phyloP scores from a whole-genome alignment of 2,329 filamentous ascomycete genomes.

The Pseudocercospora vitis region DNA sequence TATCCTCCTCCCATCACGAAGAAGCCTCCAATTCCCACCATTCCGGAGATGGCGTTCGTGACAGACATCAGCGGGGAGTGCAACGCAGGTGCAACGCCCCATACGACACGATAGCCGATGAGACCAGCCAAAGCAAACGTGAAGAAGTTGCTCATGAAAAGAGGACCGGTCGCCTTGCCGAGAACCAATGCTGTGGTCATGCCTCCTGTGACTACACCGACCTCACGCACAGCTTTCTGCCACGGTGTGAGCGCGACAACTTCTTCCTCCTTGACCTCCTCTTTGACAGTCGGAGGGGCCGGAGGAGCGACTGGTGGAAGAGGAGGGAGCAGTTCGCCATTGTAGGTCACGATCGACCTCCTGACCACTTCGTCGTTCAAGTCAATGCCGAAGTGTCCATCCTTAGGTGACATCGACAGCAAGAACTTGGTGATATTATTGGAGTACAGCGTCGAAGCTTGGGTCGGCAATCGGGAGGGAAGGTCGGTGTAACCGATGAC shows the following conservation, averaged over 20 bases:
- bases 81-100: conserved; percentile 79
- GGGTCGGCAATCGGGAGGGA: conserved; percentile 80
- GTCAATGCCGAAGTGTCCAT: conserved; percentile 78
- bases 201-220: conserved; percentile 70
- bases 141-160: conserved; percentile 87
- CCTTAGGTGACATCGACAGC: conserved; percentile 74
- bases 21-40: conserved; percentile 85
- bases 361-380: conserved; percentile 82
- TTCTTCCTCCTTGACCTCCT: conserved; percentile 54
- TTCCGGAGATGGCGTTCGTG: conserved; percentile 85
- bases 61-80: conserved; percentile 91
- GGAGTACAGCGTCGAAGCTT: conserved; percentile 85
- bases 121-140: conserved; percentile 80
- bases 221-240: conserved; percentile 75
- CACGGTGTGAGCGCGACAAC: conserved; percentile 73
- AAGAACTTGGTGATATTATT: conserved; percentile 92
- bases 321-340: conserved; percentile 73
- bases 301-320: conserved; percentile 68
- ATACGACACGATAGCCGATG: conserved; percentile 84
- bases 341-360: conserved; percentile 76
- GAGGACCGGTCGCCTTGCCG: conserved; percentile 75
- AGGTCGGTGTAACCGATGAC: conserved; percentile 73
- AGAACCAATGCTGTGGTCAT: conserved; percentile 75
- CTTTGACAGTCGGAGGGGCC: conserved; percentile 52
- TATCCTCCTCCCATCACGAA: conserved; percentile 85